Percentiles rank a stretch among this genome's conserved stretches.
These are phyloP conservation scores for Ophiostoma piceae DNA, from an alignment of 2,329 filamentous ascomycete genomes.

Conservation along the genomic window DNA sequence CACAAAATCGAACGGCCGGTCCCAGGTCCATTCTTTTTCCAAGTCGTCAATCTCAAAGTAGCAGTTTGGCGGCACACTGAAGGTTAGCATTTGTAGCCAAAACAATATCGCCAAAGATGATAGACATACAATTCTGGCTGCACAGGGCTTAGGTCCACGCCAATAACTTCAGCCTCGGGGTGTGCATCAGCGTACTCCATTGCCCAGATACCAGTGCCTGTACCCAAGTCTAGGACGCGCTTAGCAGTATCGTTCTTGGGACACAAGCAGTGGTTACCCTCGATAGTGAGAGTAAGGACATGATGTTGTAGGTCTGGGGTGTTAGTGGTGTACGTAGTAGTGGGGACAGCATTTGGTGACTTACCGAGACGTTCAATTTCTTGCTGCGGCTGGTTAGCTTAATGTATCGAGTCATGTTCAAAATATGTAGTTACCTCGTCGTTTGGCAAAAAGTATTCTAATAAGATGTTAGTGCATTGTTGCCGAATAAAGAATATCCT, in stretches of 20 bases:
- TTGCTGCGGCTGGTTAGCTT: conserved; percentile 19
- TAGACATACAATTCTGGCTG: conserved; percentile 28
- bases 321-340: neutral
- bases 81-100: neutral
- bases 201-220: conserved; percentile 30
- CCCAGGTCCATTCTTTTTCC: conserved; percentile 29
- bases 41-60: conserved; percentile 29
- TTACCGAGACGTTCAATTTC: conserved; percentile 28
- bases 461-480: conserved; percentile 5
- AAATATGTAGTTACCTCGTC: conserved; percentile 25
- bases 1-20: conserved; percentile 28
- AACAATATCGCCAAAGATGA: neutral
- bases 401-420: neutral
- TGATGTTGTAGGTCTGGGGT: conserved; percentile 28
- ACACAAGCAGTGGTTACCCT: conserved; percentile 25
- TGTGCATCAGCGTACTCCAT: conserved; percentile 29
- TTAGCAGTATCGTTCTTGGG: conserved; percentile 27
- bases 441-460: conserved; percentile 29
- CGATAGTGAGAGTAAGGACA: conserved; percentile 27
- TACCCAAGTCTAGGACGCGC: conserved; percentile 29
- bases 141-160: conserved; percentile 29
- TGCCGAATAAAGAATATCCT: too few species aligned
- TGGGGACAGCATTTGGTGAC: neutral
- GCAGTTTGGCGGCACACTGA: conserved; percentile 25
- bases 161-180: conserved; percentile 28